A percentile compares a stretch with the other conserved stretches of the same genome.
Conservation (phyloP, 2,329 filamentous ascomycete genomes). For the Aspergillus sp. region DNA sequence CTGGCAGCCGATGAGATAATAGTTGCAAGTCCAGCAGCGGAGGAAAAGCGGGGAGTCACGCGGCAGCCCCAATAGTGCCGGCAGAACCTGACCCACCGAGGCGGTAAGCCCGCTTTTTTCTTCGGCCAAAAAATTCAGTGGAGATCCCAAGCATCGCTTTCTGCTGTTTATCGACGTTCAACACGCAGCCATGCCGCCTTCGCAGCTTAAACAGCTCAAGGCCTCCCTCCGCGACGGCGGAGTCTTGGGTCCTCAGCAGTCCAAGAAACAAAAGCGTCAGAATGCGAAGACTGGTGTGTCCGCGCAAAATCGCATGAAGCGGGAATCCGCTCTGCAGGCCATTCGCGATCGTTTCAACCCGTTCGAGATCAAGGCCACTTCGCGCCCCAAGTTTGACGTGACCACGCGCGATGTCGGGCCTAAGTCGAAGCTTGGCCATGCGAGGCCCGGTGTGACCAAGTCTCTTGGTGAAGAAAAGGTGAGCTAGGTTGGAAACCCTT, state of each 20-base stretch:
- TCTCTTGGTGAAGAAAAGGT: constrained; percentile 83
- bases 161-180: constrained; percentile 13
- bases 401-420: constrained; percentile 63
- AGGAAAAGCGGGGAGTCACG: constrained; percentile 14
- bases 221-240: constrained; percentile 86
- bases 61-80: constrained; percentile 17
- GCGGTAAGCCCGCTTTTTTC: constrained; percentile 41
- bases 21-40: not conserved
- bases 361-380: constrained; percentile 85
- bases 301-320: constrained; percentile 73
- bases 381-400: constrained; percentile 81
- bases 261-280: constrained; percentile 89
- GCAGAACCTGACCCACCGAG: constrained; percentile 33
- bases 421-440: constrained; percentile 58
- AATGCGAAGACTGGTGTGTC: constrained; percentile 66
- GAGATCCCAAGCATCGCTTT: constrained; percentile 21
- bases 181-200: constrained; percentile 73
- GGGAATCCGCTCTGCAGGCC: constrained; percentile 73
- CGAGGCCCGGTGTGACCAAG: constrained; percentile 80
- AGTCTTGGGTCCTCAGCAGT: constrained; percentile 86
- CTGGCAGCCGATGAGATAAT: too few species aligned
- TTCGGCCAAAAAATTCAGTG: constrained; percentile 30
- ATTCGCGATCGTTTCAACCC: constrained; percentile 98
- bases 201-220: constrained; percentile 95
- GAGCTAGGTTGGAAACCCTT: constrained; percentile 30